Conservation (phyloP, 148 eudicot genomes). For the Diospyros kaki region DNA sequence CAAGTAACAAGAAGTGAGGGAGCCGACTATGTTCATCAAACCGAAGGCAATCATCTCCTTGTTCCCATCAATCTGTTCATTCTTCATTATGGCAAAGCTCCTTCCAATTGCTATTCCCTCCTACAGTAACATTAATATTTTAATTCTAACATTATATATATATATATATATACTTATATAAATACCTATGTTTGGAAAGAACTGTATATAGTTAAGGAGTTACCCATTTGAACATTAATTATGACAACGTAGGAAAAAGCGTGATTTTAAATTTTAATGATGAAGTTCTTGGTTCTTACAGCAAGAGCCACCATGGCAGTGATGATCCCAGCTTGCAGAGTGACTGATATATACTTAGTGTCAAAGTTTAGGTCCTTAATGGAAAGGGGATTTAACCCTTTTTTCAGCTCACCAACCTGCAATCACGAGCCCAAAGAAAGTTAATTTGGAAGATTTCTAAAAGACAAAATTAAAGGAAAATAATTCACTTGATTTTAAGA, state of each 20-base stretch:
- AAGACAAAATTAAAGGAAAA: too few species aligned
- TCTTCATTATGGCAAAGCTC: slow-evolving; percentile 71
- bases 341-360: slow-evolving; percentile 45
- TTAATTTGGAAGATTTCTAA: too few species aligned
- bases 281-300: too few species aligned
- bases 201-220: not conserved
- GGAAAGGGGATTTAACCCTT: slow-evolving; percentile 70
- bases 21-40: slow-evolving; percentile 88
- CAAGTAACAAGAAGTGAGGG: slow-evolving; percentile 84
- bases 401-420: slow-evolving; percentile 74
- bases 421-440: slow-evolving; percentile 4
- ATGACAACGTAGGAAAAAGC: too few species aligned
- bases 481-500: too few species aligned
- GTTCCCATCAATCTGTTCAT: slow-evolving; percentile 84
- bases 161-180: too few species aligned
- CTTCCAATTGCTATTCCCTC: slow-evolving; percentile 96
- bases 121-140: slow-evolving; percentile 21
- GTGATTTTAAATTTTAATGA: too few species aligned
- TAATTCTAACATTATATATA: too few species aligned
- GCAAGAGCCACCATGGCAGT: slow-evolving; percentile 73
- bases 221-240: not conserved
- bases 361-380: slow-evolving; percentile 51
- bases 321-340: slow-evolving; percentile 66
- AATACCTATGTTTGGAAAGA: too few species aligned
- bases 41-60: slow-evolving; percentile 97